A percentile compares a stretch with the other conserved stretches of the same genome.
phyloP scores from a whole-genome alignment of 2,329 filamentous ascomycete genomes.

The Diplocarpon rosae region DNA sequence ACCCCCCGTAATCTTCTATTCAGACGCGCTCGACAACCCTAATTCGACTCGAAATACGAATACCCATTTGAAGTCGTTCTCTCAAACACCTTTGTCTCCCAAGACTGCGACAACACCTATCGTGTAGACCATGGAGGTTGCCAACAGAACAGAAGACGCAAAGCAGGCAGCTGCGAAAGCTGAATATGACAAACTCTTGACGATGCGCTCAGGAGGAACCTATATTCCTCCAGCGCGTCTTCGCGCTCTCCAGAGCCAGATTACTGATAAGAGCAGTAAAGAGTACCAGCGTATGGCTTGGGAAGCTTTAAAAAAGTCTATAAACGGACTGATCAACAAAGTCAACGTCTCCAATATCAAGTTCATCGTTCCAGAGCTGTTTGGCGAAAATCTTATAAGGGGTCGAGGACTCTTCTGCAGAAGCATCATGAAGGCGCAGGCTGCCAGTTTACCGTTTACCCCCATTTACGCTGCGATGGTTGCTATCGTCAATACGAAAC shows the following conservation, averaged over 20 bases:
- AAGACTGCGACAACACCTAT: too few relatives aligned
- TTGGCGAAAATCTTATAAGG: constrained; percentile 85
- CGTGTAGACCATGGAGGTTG: constrained; percentile 12
- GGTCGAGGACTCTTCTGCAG: constrained; percentile 88
- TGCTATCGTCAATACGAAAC: constrained; percentile 93
- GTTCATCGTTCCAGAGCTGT: constrained; percentile 89
- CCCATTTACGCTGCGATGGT: constrained; percentile 94
- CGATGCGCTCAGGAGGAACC: constrained; percentile 86
- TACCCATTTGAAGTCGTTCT: too few relatives aligned
- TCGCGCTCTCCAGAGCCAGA: constrained; percentile 86
- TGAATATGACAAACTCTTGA: constrained; percentile 86
- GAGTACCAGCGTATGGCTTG: constrained; percentile 99
- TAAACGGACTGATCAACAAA: constrained; percentile 98
- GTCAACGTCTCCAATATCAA: constrained; percentile 98
- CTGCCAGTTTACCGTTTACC: constrained; percentile 88
- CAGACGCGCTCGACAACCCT: too few relatives aligned
- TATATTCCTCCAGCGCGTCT: constrained; percentile 91
- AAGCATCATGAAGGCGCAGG: constrained; percentile 97
- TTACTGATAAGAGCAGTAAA: constrained; percentile 91
- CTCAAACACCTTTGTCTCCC: too few relatives aligned
- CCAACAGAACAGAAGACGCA: constrained; percentile 55
- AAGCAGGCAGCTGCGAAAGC: constrained; percentile 83
- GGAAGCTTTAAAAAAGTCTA: constrained; percentile 97
- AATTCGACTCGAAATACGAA: too few relatives aligned
- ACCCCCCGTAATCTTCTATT: too few relatives aligned